Evolutionary conservation across 2,329 filamentous ascomycete species (phyloP).

Genomic region (Metarhizium album): DNA sequence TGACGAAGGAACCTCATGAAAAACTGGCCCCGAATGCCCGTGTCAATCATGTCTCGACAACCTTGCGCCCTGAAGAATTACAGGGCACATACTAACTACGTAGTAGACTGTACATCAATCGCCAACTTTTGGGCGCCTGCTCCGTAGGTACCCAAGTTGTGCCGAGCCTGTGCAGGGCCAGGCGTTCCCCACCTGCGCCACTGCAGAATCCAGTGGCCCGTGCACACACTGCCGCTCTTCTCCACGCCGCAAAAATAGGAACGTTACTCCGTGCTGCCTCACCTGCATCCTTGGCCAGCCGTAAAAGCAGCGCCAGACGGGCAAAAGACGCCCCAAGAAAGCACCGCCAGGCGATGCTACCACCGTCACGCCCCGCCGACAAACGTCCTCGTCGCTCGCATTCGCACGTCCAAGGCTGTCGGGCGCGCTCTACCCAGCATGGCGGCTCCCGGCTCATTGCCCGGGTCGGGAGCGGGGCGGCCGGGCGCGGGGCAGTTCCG

Average conservation of each 20-base stretch:
- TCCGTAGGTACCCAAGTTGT: no score
- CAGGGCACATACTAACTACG: no score
- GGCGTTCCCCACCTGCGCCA: no score
- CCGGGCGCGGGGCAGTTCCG: constrained; percentile 8
- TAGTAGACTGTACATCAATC: no score
- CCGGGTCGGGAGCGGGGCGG: constrained; percentile 4
- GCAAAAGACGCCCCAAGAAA: neutral
- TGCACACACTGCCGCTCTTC: constrained; percentile 4
- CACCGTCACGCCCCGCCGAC: no score
- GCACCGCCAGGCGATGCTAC: neutral
- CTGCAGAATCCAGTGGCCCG: neutral
- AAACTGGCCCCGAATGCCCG: no score
- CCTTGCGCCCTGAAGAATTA: no score
- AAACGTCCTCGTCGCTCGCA: no score
- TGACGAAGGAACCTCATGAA: neutral
- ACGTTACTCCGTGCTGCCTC: neutral
- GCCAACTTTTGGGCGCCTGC: no score
- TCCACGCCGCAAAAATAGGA: neutral
- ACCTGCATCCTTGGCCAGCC: neutral
- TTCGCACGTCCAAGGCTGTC: neutral
- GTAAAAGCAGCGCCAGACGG: constrained; percentile 6
- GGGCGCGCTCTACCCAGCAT: neutral
- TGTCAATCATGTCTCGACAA: no score
- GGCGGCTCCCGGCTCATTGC: constrained; percentile 1
- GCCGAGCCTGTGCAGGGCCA: no score